Conservation (phyloP, 305 asterid species). For the Vinca major region DNA sequence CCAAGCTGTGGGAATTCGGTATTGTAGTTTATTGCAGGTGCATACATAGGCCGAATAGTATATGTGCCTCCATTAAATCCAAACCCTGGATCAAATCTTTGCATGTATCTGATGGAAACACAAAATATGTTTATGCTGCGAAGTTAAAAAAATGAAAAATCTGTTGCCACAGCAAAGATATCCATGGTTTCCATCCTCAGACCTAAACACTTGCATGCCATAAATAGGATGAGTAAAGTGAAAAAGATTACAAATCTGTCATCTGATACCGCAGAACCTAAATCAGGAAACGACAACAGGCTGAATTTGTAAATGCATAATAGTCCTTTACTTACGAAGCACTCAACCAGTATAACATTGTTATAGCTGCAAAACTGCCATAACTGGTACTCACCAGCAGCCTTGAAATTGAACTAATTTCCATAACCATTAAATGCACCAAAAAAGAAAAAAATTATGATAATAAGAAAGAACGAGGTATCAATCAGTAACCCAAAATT, state of each 20-base stretch:
- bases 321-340: neutral
- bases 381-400: neutral
- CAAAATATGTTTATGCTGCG: neutral
- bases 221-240: neutral
- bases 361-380: neutral
- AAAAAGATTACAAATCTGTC: neutral
- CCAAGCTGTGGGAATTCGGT: constrained; percentile 98
- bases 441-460: neutral
- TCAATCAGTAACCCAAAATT: neutral
- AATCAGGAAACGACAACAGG: neutral
- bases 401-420: neutral
- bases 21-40: constrained; percentile 86
- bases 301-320: neutral
- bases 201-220: neutral
- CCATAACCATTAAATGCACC: neutral
- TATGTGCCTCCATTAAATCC: constrained; percentile 84
- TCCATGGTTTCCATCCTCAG: neutral
- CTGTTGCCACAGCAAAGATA: neutral
- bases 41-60: constrained; percentile 86
- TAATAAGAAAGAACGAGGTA: neutral
- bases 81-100: constrained; percentile 97
- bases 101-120: constrained; percentile 54
- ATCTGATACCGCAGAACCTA: neutral
- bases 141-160: neutral
- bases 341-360: neutral